Evolutionary conservation across 176 grass and related monocot species (phyloP).

Genomic region (Chloris gayana): DNA sequence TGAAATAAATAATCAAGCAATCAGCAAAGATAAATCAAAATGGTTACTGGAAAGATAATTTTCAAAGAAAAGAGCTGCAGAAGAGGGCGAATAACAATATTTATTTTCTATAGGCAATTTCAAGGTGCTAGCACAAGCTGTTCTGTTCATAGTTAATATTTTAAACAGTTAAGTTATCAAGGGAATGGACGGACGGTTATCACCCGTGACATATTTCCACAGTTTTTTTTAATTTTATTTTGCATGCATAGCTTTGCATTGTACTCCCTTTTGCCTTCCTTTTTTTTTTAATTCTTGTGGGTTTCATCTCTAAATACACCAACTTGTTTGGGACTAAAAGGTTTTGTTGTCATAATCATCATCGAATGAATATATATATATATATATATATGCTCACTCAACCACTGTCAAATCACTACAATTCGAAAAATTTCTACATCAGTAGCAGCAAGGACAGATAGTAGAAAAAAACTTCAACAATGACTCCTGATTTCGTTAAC

Average conservation of each 20-base stretch:
- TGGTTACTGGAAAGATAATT: background rate
- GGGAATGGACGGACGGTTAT: background rate
- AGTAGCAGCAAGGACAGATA: too few relatives aligned
- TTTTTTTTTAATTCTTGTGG: background rate
- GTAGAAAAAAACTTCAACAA: background rate
- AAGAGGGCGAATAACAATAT: background rate
- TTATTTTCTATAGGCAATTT: constrained; percentile 25
- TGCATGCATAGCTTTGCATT: too few relatives aligned
- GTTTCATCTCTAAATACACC: background rate
- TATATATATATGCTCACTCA: too few relatives aligned
- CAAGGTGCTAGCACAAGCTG: background rate
- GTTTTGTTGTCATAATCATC: background rate
- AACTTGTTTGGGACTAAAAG: background rate
- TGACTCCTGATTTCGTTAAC: background rate
- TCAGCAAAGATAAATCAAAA: constrained; percentile 35
- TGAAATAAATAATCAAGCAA: constrained; percentile 33
- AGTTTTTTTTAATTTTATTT: background rate
- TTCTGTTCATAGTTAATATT: background rate
- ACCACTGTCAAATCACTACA: too few relatives aligned
- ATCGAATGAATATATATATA: too few relatives aligned
- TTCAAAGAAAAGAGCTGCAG: background rate
- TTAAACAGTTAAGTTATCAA: background rate
- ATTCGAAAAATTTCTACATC: too few relatives aligned
- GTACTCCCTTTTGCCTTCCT: background rate
- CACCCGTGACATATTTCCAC: background rate